These are phyloP conservation scores for Cadophora malorum DNA, from an alignment of 2,329 filamentous ascomycete genomes.

Conservation along the genomic window DNA sequence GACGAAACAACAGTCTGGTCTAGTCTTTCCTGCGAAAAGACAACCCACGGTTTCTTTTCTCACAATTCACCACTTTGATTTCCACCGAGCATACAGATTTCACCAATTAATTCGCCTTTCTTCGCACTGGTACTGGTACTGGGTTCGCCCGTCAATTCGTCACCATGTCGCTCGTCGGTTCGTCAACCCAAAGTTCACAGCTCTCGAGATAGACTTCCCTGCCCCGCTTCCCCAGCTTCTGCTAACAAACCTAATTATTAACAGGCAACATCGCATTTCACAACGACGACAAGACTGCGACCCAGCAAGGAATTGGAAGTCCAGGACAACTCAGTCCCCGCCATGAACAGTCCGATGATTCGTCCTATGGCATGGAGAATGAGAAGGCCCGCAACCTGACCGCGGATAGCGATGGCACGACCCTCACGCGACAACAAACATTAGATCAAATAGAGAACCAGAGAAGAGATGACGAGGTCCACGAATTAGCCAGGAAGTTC, in stretches of 20 bases:
- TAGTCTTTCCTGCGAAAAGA: not conserved
- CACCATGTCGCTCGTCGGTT: conserved; percentile 20
- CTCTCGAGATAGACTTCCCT: not conserved
- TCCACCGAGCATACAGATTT: not conserved
- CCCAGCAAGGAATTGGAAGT: conserved; percentile 4
- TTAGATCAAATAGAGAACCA: conserved; percentile 24
- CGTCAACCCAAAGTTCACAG: not conserved
- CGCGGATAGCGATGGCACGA: conserved; percentile 17
- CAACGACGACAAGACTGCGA: conserved; percentile 20
- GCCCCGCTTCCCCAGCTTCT: not conserved
- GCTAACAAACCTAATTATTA: not conserved
- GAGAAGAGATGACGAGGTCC: conserved; percentile 28
- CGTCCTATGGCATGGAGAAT: conserved; percentile 3
- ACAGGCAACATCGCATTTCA: conserved; percentile 20
- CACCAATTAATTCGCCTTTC: not conserved
- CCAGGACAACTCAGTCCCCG: not conserved
- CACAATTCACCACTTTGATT: not conserved
- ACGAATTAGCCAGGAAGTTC: conserved; percentile 27
- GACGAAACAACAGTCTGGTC: not conserved
- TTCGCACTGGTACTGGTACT: not conserved
- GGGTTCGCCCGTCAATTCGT: not conserved
- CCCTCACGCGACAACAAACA: conserved; percentile 9
- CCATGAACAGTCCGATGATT: conserved; percentile 11
- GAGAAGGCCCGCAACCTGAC: conserved; percentile 2
- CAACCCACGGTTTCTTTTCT: not conserved